Evolutionary conservation across 352 stramenopile genomes (phyloP).

Genomic region (Globisporangium ultimum): DNA sequence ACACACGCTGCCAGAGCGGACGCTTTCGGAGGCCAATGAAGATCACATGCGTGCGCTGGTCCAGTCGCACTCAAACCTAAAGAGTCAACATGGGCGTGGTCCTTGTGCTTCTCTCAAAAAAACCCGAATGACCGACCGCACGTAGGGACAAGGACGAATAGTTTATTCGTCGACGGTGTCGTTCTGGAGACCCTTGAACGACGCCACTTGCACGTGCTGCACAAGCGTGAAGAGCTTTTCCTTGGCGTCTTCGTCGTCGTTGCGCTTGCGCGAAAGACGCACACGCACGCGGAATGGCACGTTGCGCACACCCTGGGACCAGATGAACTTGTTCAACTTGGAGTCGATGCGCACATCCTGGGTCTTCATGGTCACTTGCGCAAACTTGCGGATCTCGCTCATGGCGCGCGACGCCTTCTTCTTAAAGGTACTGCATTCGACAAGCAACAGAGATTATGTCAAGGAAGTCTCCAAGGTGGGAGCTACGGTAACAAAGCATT

Average conservation of each 20-base stretch:
- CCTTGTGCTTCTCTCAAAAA: too few species aligned
- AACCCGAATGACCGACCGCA: too few species aligned
- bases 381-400: conserved; percentile 98
- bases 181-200: conserved; percentile 97
- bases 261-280: conserved; percentile 96
- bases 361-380: conserved; percentile 96
- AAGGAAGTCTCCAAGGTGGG: conserved; percentile 88
- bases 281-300: conserved; percentile 97
- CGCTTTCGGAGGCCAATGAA: too few species aligned
- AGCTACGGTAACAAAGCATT: conserved; percentile 55
- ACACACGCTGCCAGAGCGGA: too few species aligned
- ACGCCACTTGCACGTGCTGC: conserved; percentile 94
- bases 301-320: conserved; percentile 97
- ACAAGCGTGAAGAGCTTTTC: conserved; percentile 99
- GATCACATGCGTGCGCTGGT: neutral
- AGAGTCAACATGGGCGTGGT: conserved; percentile 3
- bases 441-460: conserved; percentile 30
- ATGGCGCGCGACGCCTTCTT: conserved; percentile 97
- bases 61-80: conserved; percentile 12
- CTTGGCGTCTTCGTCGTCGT: conserved; percentile 98
- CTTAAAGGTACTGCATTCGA: conserved; percentile 91
- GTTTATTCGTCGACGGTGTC: conserved; percentile 93
- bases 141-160: too few species aligned
- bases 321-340: conserved; percentile 98
- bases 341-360: conserved; percentile 95